Evolutionary conservation across 768 basidiomycete genomes (phyloP).

Genomic region (Lactarius indigo): DNA sequence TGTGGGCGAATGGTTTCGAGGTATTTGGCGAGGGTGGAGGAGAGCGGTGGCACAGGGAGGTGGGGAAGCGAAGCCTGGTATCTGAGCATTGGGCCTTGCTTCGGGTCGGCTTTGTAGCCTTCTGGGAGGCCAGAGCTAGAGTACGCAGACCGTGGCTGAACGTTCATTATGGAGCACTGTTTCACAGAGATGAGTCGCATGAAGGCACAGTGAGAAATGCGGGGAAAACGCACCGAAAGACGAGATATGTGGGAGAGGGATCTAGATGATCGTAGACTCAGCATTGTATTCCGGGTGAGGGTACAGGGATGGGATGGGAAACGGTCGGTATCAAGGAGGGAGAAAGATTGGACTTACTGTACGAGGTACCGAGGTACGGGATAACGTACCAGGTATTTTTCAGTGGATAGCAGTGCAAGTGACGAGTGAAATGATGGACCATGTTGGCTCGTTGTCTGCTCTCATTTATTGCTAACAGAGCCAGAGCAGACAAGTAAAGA

Average conservation of each 20-base stretch:
- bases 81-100: constrained; percentile 63
- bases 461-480: not conserved
- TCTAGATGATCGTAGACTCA: not conserved
- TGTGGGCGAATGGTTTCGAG: constrained; percentile 80
- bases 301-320: not conserved
- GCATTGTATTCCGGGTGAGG: constrained; percentile 5
- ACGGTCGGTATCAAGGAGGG: not conserved
- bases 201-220: not conserved
- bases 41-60: constrained; percentile 81
- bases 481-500: not conserved
- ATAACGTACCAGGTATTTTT: not conserved
- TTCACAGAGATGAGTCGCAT: not conserved
- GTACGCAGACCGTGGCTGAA: not conserved
- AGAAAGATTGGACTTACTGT: not conserved
- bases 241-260: not conserved
- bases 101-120: constrained; percentile 51
- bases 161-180: not conserved
- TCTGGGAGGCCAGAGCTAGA: constrained; percentile 32
- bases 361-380: not conserved
- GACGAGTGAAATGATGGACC: not conserved
- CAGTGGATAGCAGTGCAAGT: not conserved
- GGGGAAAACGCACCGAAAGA: constrained; percentile 9
- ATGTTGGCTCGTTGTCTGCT: not conserved
- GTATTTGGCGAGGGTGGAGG: constrained; percentile 84
- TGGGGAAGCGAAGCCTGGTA: constrained; percentile 69